These are phyloP conservation scores for Nakaseomyces kungkrabaensis DNA, from an alignment of 1,139 yeast species.

Conservation along the genomic window DNA sequence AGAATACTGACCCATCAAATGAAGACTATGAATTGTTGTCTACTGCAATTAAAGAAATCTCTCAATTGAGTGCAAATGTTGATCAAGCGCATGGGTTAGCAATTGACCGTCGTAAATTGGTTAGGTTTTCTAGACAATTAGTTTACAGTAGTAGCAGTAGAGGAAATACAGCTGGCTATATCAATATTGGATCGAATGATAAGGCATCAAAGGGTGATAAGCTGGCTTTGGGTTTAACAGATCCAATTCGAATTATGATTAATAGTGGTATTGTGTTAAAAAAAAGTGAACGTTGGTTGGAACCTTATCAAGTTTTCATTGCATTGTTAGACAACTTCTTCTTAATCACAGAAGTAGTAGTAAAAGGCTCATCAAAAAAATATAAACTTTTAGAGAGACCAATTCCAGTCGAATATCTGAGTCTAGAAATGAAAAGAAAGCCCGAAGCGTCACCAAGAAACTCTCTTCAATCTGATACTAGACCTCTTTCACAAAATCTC, in stretches of 20 bases:
- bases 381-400: constrained; percentile 48
- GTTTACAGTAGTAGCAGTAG: constrained; percentile 37
- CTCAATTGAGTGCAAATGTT: constrained; percentile 37
- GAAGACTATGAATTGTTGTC: constrained; percentile 47
- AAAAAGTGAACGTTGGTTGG: constrained; percentile 54
- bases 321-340: constrained; percentile 66
- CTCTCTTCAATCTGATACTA: background rate
- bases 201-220: constrained; percentile 20
- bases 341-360: constrained; percentile 46
- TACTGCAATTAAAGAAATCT: constrained; percentile 44
- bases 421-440: constrained; percentile 36
- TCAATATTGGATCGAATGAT: constrained; percentile 24
- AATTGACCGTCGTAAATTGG: constrained; percentile 42
- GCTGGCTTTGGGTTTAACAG: constrained; percentile 42
- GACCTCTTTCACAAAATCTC: constrained; percentile 5
- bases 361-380: constrained; percentile 18
- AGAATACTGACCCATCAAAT: constrained; percentile 41
- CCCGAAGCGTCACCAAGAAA: background rate
- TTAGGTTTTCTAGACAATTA: constrained; percentile 39
- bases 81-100: constrained; percentile 49
- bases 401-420: constrained; percentile 49
- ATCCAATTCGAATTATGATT: constrained; percentile 47
- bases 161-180: constrained; percentile 25
- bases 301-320: constrained; percentile 40
- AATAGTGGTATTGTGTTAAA: constrained; percentile 52